These are phyloP conservation scores for Pinus tabuliformis DNA, from an alignment of 75 land plant species.

Conservation along the genomic window DNA sequence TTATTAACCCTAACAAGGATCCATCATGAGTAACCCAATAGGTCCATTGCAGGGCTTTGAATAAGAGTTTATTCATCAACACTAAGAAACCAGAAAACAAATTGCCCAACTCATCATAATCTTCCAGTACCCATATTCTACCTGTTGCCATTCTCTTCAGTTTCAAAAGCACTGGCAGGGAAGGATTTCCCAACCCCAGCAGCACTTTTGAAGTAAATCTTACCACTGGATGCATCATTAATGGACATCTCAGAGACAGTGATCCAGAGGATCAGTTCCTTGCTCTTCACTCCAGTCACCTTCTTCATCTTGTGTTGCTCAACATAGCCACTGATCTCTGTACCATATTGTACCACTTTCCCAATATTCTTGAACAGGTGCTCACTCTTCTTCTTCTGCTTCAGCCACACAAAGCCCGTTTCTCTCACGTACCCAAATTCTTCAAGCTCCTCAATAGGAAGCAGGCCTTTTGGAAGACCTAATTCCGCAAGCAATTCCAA, in stretches of 20 bases:
- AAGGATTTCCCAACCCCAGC: conserved; percentile 5
- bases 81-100: no score
- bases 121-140: no score
- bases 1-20: no score
- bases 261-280: conserved; percentile 31
- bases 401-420: conserved; percentile 37
- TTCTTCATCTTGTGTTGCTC: conserved; percentile 21
- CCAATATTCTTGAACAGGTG: conserved; percentile 25
- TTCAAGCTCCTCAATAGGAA: conserved; percentile 22
- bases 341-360: conserved; percentile 24
- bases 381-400: conserved; percentile 15
- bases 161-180: neutral
- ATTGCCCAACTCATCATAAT: no score
- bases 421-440: conserved; percentile 21
- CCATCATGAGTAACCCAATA: no score
- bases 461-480: conserved; percentile 25
- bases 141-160: no score
- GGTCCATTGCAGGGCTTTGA: no score
- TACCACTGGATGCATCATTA: neutral
- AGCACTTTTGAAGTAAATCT: conserved; percentile 2
- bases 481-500: conserved; percentile 8
- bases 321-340: conserved; percentile 31
- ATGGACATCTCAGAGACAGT: conserved; percentile 3
- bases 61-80: no score
- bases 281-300: conserved; percentile 33